These are phyloP conservation scores for Aspergillus fumigatiaffinis DNA, from an alignment of 2,329 filamentous ascomycete genomes.

Conservation along the genomic window DNA sequence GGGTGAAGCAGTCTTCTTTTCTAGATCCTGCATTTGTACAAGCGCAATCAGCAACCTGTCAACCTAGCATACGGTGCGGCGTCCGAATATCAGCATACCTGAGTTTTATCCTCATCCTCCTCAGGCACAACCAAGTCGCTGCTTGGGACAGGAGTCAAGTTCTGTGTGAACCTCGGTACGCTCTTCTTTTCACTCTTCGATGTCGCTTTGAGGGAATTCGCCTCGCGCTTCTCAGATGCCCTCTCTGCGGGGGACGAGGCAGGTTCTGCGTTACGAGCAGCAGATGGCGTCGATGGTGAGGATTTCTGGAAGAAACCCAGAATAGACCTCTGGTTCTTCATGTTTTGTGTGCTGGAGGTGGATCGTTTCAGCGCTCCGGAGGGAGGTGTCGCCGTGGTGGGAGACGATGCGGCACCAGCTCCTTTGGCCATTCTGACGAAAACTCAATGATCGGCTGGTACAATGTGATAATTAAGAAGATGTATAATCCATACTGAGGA, in stretches of 20 bases:
- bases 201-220: constrained; percentile 27
- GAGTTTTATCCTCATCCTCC: constrained; percentile 52
- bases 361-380: constrained; percentile 37
- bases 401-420: constrained; percentile 31
- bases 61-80: constrained; percentile 44
- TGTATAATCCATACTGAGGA: background rate
- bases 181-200: constrained; percentile 45
- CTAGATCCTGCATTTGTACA: constrained; percentile 36
- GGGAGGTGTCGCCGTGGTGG: constrained; percentile 32
- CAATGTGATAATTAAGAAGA: background rate
- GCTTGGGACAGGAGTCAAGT: constrained; percentile 71
- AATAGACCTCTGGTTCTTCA: constrained; percentile 67
- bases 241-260: constrained; percentile 36
- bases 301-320: constrained; percentile 72
- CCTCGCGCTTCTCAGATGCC: constrained; percentile 26
- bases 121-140: constrained; percentile 71
- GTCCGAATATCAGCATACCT: constrained; percentile 38
- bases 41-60: constrained; percentile 8
- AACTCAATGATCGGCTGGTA: background rate
- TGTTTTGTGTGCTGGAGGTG: constrained; percentile 40
- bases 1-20: constrained; percentile 61
- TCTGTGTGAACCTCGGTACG: constrained; percentile 40
- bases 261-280: constrained; percentile 26
- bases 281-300: constrained; percentile 43
- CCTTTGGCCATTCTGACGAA: constrained; percentile 35